Conservation (phyloP, 1,284 basidiomycete species). For the Moniliella sp. region DNA sequence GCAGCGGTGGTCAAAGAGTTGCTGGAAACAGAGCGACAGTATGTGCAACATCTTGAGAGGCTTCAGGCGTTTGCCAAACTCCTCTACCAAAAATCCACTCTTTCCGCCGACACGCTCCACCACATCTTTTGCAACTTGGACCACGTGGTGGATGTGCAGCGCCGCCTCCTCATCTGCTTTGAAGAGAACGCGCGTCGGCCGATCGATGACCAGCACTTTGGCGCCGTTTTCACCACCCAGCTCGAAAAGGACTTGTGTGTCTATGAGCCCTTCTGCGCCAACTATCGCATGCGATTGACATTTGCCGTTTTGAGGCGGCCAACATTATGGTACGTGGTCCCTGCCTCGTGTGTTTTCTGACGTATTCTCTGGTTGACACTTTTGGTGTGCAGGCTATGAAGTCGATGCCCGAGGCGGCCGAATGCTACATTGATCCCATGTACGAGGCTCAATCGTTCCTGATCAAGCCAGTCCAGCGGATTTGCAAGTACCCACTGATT, state of each 20-base stretch:
- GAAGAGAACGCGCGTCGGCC: conserved; percentile 40
- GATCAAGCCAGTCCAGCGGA: conserved; percentile 55
- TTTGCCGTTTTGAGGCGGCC: conserved; percentile 42
- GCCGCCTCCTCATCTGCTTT: conserved; percentile 80
- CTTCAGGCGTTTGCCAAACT: conserved; percentile 41
- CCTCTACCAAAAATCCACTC: conserved; percentile 55
- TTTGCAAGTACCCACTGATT: conserved; percentile 55
- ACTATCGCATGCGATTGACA: conserved; percentile 52
- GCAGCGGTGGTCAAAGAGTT: conserved; percentile 64
- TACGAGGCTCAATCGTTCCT: conserved; percentile 62
- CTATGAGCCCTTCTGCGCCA: conserved; percentile 93
- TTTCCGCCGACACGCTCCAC: conserved; percentile 83
- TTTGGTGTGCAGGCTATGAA: conserved; percentile 11
- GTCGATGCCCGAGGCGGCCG: conserved; percentile 16
- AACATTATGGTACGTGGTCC: conserved; percentile 1
- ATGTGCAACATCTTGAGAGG: conserved; percentile 88
- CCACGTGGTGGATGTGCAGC: conserved; percentile 85
- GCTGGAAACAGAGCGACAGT: conserved; percentile 83
- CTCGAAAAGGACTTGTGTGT: conserved; percentile 42
- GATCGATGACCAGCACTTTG: conserved; percentile 44
- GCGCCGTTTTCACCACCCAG: conserved; percentile 29
- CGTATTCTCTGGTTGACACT: not conserved
- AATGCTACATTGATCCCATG: conserved; percentile 35
- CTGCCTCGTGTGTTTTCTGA: not conserved
- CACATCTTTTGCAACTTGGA: conserved; percentile 84